Conservation (phyloP, 2,329 filamentous ascomycete species). For the Verticillium zaregamsianum region DNA sequence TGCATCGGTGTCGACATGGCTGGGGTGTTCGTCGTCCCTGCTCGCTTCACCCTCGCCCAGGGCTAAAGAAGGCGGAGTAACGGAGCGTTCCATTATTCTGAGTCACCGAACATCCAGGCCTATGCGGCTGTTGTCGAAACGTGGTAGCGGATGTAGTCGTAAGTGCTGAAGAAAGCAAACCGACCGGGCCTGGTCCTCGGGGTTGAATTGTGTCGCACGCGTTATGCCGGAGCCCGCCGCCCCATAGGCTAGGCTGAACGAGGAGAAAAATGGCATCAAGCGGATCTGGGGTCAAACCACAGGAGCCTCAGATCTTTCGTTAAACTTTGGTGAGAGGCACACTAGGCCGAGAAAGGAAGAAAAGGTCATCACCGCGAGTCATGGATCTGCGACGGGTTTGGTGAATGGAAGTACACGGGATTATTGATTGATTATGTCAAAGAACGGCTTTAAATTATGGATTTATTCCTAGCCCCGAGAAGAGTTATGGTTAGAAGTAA, state of each 20-base stretch:
- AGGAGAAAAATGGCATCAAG: background rate
- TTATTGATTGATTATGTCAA: too few relatives aligned
- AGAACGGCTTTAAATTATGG: too few relatives aligned
- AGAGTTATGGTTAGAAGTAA: too few relatives aligned
- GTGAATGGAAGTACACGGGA: too few relatives aligned
- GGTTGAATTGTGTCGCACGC: too few relatives aligned
- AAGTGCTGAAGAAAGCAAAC: background rate
- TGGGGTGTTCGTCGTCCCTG: background rate
- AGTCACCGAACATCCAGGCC: background rate
- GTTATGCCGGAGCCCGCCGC: too few relatives aligned
- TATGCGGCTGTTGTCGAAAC: background rate
- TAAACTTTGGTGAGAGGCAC: background rate
- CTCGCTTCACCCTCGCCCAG: background rate
- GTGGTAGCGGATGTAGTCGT: too few relatives aligned
- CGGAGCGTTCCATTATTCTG: background rate
- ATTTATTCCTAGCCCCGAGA: too few relatives aligned
- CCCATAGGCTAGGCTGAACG: background rate
- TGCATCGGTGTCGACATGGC: background rate
- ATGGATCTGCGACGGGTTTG: background rate
- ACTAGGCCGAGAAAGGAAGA: constrained; percentile 1
- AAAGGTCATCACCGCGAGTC: constrained; percentile 5
- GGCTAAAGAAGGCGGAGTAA: background rate
- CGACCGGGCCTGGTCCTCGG: background rate
- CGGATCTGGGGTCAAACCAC: background rate
- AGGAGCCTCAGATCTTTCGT: background rate